Evolutionary conservation across 208 protist species (phyloP).

Genomic region (Angomonas ambiguus): DNA sequence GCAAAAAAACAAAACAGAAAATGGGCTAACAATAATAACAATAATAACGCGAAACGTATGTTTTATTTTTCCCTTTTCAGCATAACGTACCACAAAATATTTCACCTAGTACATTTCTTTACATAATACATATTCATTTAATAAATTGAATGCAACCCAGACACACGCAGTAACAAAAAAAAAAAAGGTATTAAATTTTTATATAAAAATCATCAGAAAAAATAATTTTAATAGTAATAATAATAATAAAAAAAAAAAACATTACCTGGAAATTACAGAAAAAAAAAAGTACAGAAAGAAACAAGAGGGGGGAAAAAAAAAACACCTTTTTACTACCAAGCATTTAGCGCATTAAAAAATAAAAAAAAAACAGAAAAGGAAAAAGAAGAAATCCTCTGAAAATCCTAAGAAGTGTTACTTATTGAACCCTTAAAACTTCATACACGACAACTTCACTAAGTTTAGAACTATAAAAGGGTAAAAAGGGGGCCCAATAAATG

Average conservation of each 20-base stretch:
- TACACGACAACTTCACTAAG: no score
- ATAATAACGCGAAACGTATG: neutral
- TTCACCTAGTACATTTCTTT: neutral
- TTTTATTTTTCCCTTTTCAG: neutral
- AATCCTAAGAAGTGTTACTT: conserved; percentile 1
- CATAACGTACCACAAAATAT: no score
- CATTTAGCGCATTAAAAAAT: conserved; percentile 3
- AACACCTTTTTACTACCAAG: neutral
- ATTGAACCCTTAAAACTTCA: neutral
- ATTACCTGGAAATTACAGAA: neutral
- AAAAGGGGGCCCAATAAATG: no score
- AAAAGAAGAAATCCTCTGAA: neutral
- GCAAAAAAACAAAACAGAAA: no score
- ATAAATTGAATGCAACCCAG: no score
- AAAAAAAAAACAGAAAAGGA: neutral
- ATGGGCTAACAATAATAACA: no score
- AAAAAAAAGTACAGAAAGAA: conserved; percentile 8
- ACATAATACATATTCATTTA: neutral
- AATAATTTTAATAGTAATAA: conserved; percentile 6
- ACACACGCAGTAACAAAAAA: neutral
- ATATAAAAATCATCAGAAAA: neutral
- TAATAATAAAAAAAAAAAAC: conserved; percentile 4
- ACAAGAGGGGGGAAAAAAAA: conserved; percentile 12
- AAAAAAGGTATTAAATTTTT: conserved; percentile 3
- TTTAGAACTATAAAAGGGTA: no score